Percentiles rank a stretch among this genome's conserved stretches.
Conservation (phyloP, 2,329 filamentous ascomycete species). For the Apiospora marii region DNA sequence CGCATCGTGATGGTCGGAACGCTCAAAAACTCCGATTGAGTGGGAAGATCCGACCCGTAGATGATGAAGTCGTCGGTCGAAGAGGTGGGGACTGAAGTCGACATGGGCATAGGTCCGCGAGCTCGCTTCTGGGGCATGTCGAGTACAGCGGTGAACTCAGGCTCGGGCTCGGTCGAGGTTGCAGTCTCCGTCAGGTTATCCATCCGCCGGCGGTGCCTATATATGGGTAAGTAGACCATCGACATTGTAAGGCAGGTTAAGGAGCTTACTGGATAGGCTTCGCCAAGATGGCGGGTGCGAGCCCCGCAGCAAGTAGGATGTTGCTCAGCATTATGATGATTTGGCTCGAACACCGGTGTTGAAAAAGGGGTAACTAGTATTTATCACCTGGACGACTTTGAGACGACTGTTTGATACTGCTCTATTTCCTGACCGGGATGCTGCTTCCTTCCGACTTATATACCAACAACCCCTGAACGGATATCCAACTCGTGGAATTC, state of each 20-base stretch:
- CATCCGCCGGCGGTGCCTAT: background rate
- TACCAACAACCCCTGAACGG: background rate
- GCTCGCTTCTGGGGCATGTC: background rate
- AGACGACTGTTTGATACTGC: background rate
- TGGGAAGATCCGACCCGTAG: background rate
- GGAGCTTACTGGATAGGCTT: conserved; percentile 38
- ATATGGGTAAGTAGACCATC: background rate
- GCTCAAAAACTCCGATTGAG: too few relatives aligned
- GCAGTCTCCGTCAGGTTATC: background rate
- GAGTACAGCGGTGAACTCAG: background rate
- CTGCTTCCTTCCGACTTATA: conserved; percentile 12
- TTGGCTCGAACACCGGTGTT: background rate
- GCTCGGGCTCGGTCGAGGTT: background rate
- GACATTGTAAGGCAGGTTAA: too few relatives aligned
- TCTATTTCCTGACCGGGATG: background rate
- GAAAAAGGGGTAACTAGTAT: background rate
- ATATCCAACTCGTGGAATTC: background rate
- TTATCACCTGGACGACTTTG: background rate
- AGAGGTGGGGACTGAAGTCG: background rate
- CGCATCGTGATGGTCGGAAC: conserved; percentile 6
- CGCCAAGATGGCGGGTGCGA: conserved; percentile 39
- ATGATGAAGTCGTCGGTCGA: background rate
- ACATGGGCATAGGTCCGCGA: background rate
- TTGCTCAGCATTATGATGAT: conserved; percentile 39
- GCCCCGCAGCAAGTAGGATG: conserved; percentile 37